phyloP scores from a whole-genome alignment of 805 yeast genomes.

The Wickerhamiella parazyma region DNA sequence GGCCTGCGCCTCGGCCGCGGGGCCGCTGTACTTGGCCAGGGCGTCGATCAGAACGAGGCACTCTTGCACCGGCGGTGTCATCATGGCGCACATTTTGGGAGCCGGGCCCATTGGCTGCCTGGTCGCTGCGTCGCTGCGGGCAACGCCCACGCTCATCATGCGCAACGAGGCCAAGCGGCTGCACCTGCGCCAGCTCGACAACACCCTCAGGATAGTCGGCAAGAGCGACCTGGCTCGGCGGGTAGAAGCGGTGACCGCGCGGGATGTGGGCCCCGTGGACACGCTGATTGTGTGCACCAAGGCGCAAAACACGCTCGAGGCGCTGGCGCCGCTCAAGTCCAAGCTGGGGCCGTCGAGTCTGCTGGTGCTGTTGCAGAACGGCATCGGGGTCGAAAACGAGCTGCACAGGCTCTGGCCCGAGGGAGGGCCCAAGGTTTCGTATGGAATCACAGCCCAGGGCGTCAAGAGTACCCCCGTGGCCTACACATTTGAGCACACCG shows the following conservation, averaged over 20 bases:
- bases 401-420: slow-evolving; percentile 43
- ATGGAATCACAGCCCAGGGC: slow-evolving; percentile 80
- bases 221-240: slow-evolving; percentile 3
- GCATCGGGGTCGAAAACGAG: slow-evolving; percentile 55
- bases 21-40: slow-evolving; percentile 2
- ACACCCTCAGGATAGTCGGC: slow-evolving; percentile 1
- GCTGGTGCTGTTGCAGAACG: slow-evolving; percentile 68
- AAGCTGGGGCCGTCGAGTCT: slow-evolving; percentile 38
- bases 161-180: slow-evolving; percentile 31
- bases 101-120: slow-evolving; percentile 43
- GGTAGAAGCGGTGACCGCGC: slow-evolving; percentile 15
- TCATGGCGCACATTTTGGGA: slow-evolving; percentile 31
- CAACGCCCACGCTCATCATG: slow-evolving; percentile 30
- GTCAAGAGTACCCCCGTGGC: slow-evolving; percentile 39
- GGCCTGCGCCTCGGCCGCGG: slow-evolving; percentile 1
- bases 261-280: slow-evolving; percentile 27
- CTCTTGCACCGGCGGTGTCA: not conserved
- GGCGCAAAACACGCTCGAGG: slow-evolving; percentile 55
- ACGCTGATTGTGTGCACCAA: slow-evolving; percentile 68
- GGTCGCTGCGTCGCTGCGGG: not conserved
- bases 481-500: slow-evolving; percentile 51
- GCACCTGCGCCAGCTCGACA: slow-evolving; percentile 26
- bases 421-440: slow-evolving; percentile 36
- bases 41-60: slow-evolving; percentile 3
- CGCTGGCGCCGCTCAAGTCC: slow-evolving; percentile 42